phyloP scores from a whole-genome alignment of 2,329 filamentous ascomycete genomes.

The Diaporthe longicolla region DNA sequence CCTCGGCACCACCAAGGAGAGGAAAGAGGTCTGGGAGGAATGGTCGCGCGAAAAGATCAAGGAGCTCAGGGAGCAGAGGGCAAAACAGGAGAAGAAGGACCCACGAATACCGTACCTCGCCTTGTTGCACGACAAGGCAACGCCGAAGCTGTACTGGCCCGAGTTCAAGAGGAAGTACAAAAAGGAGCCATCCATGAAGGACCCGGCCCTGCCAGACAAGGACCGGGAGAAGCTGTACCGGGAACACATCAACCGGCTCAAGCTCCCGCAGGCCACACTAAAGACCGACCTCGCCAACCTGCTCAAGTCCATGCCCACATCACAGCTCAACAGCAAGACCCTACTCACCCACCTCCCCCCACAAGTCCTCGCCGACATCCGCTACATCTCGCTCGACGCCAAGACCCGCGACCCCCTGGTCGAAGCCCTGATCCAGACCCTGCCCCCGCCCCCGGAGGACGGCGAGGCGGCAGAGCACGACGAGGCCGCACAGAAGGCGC shows the following conservation, averaged over 20 bases:
- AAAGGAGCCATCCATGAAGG: slow-evolving; percentile 85
- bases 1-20: slow-evolving; percentile 82
- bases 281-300: slow-evolving; percentile 79
- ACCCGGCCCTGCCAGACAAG: slow-evolving; percentile 78
- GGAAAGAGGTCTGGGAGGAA: slow-evolving; percentile 85
- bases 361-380: slow-evolving; percentile 74
- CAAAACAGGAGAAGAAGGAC: slow-evolving; percentile 83
- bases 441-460: slow-evolving; percentile 70
- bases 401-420: slow-evolving; percentile 74
- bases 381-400: slow-evolving; percentile 77
- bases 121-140: slow-evolving; percentile 86
- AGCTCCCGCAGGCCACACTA: slow-evolving; percentile 74
- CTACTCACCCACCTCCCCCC: slow-evolving; percentile 71
- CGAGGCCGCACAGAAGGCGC: slow-evolving; percentile 63
- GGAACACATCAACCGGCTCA: slow-evolving; percentile 78
- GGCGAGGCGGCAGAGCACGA: slow-evolving; percentile 59
- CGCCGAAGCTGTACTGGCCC: slow-evolving; percentile 94
- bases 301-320: slow-evolving; percentile 72
- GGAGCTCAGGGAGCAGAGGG: slow-evolving; percentile 78
- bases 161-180: slow-evolving; percentile 95
- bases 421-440: slow-evolving; percentile 74
- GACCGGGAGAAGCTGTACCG: slow-evolving; percentile 86
- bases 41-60: slow-evolving; percentile 87
- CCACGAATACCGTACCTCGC: slow-evolving; percentile 86
- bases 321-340: slow-evolving; percentile 72